Conservation (phyloP, 2,329 filamentous ascomycete species). For the Verruconis gallopava region DNA sequence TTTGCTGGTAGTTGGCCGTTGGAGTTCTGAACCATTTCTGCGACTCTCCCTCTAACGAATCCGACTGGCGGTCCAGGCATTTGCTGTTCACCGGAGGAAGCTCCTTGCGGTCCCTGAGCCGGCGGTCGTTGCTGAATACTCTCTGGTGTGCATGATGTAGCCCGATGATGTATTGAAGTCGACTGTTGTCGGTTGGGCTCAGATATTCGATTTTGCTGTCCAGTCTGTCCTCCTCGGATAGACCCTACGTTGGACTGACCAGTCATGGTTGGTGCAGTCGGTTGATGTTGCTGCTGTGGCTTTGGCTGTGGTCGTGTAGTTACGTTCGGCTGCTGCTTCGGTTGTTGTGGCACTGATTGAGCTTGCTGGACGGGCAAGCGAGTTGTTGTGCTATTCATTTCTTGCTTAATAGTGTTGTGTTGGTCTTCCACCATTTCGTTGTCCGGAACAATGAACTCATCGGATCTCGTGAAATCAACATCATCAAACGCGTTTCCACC, state of each 20-base stretch:
- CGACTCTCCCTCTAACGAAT: constrained; percentile 34
- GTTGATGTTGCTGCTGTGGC: constrained; percentile 13
- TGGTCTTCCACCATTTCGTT: constrained; percentile 20
- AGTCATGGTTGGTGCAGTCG: constrained; percentile 10
- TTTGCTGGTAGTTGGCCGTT: constrained; percentile 20
- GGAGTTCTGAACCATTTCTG: constrained; percentile 25
- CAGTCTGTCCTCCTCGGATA: no score
- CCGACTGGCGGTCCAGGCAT: constrained; percentile 20
- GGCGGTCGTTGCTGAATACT: constrained; percentile 1
- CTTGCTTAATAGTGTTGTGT: no score
- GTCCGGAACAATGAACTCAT: constrained; percentile 51
- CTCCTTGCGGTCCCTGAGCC: constrained; percentile 1
- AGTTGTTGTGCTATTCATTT: constrained; percentile 10
- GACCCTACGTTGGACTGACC: background rate
- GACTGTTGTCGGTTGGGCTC: constrained; percentile 2
- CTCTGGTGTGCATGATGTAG: constrained; percentile 5
- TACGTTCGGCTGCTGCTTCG: constrained; percentile 13
- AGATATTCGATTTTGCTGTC: constrained; percentile 1
- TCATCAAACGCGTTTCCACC: constrained; percentile 45
- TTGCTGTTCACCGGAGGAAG: background rate
- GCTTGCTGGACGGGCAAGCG: constrained; percentile 15
- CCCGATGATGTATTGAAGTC: constrained; percentile 9
- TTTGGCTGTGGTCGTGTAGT: constrained; percentile 16
- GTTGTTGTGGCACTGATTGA: constrained; percentile 15
- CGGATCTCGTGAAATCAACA: constrained; percentile 48